Percentiles rank a stretch among this genome's conserved stretches.
Evolutionary conservation across 345 rosid genomes (phyloP).

Genomic region (Mangifera indica): DNA sequence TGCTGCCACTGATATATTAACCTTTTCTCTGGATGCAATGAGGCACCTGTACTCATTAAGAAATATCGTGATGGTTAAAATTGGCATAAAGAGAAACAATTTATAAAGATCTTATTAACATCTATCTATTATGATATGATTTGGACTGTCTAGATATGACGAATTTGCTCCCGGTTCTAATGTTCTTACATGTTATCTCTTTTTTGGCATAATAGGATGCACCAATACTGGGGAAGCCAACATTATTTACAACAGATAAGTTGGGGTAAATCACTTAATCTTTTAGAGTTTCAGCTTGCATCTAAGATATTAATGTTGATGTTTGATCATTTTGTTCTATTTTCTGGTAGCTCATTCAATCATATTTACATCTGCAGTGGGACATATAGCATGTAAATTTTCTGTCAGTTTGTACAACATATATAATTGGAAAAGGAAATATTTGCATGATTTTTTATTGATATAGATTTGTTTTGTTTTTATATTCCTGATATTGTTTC

Average conservation of each 20-base stretch:
- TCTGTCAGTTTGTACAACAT: not conserved
- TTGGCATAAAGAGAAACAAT: too few species aligned
- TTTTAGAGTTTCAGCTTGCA: slow-evolving; percentile 6
- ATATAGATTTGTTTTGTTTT: not conserved
- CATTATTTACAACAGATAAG: slow-evolving; percentile 47
- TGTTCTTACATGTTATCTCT: not conserved
- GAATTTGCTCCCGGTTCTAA: not conserved
- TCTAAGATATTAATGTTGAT: slow-evolving; percentile 1
- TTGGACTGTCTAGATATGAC: not conserved
- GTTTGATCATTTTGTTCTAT: not conserved
- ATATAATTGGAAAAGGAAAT: not conserved
- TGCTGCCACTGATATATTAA: slow-evolving; percentile 12
- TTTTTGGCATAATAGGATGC: slow-evolving; percentile 61
- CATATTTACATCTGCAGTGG: not conserved
- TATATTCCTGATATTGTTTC: not conserved
- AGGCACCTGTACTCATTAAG: not conserved
- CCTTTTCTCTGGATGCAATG: slow-evolving; percentile 3
- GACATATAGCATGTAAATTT: not conserved
- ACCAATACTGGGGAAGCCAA: slow-evolving; percentile 87
- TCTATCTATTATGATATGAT: too few species aligned
- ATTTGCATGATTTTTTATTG: not conserved
- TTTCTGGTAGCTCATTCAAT: not conserved
- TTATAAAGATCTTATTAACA: too few species aligned
- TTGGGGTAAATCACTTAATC: slow-evolving; percentile 56
- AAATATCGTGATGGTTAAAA: too few species aligned